Percentiles rank a stretch among this genome's conserved stretches.
Conservation (phyloP, 148 eudicot species). For the Rhododendron williamsianum region DNA sequence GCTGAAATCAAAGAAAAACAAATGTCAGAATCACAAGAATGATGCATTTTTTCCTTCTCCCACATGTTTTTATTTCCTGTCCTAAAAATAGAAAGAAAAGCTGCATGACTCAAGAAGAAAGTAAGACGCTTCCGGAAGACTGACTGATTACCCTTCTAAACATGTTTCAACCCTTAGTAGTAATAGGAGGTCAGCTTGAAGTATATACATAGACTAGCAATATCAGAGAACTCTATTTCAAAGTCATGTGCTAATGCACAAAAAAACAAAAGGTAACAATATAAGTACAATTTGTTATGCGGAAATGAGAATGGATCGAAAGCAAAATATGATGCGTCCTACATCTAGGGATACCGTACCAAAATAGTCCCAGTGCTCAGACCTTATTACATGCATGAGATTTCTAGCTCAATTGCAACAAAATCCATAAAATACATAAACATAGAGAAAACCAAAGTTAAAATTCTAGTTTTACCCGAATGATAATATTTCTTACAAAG, state of each 20-base stretch:
- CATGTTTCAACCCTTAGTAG: not conserved
- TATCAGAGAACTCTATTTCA: not conserved
- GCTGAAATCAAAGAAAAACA: conserved; percentile 33
- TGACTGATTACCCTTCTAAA: not conserved
- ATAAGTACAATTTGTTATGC: not conserved
- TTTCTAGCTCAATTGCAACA: not conserved
- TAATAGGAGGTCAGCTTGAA: not conserved
- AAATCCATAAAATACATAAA: not conserved
- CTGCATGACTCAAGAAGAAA: not conserved
- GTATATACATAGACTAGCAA: not conserved
- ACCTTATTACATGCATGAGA: not conserved
- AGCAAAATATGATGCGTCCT: not conserved
- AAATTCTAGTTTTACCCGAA: no score
- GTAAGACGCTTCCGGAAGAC: not conserved
- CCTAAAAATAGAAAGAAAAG: conserved; percentile 1
- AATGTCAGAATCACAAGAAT: conserved; percentile 5
- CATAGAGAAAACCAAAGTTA: not conserved
- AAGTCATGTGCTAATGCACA: conserved; percentile 4
- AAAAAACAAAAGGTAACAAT: not conserved
- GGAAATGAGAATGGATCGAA: not conserved
- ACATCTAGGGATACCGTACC: not conserved
- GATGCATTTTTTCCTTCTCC: not conserved
- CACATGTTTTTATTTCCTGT: not conserved
- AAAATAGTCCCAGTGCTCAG: not conserved
- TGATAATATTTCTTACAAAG: not conserved